Conservation (phyloP, 768 basidiomycete species). For the Stropharia rugosoannulata region DNA sequence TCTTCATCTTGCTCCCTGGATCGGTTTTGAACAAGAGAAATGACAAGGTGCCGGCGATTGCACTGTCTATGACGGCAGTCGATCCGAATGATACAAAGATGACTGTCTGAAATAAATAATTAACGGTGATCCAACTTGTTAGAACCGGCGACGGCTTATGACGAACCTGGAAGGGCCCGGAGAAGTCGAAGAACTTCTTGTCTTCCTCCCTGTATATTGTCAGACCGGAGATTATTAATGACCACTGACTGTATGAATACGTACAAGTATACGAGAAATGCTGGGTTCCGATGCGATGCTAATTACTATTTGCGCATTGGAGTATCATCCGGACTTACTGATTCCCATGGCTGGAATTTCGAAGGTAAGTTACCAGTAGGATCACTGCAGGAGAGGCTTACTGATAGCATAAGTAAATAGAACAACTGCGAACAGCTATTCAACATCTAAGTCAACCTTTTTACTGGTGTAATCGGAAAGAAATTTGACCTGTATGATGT, state of each 20-base stretch:
- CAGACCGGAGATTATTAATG: not conserved
- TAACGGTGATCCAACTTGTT: too few relatives aligned
- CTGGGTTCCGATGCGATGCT: not conserved
- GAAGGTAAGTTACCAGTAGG: not conserved
- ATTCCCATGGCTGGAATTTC: not conserved
- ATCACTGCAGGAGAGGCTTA: not conserved
- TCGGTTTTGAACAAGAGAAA: constrained; percentile 8
- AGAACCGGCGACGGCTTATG: not conserved
- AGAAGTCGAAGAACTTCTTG: constrained; percentile 3
- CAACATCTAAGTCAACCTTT: not conserved
- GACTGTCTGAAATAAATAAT: not conserved
- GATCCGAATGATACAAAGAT: constrained; percentile 9
- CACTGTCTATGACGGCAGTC: constrained; percentile 8
- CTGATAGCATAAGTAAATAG: constrained; percentile 2
- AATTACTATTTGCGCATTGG: not conserved
- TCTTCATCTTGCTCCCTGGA: not conserved
- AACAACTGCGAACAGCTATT: not conserved
- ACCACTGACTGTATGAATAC: not conserved
- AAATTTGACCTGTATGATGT: not conserved
- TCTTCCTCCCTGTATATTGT: not conserved
- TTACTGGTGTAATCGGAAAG: not conserved
- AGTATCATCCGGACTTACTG: not conserved
- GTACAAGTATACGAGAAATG: constrained; percentile 1
- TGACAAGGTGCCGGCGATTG: constrained; percentile 10
- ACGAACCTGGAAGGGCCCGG: constrained; percentile 1